Evolutionary conservation across 2,329 filamentous ascomycete genomes (phyloP).

Genomic region (Myriosclerotinia curreyana): DNA sequence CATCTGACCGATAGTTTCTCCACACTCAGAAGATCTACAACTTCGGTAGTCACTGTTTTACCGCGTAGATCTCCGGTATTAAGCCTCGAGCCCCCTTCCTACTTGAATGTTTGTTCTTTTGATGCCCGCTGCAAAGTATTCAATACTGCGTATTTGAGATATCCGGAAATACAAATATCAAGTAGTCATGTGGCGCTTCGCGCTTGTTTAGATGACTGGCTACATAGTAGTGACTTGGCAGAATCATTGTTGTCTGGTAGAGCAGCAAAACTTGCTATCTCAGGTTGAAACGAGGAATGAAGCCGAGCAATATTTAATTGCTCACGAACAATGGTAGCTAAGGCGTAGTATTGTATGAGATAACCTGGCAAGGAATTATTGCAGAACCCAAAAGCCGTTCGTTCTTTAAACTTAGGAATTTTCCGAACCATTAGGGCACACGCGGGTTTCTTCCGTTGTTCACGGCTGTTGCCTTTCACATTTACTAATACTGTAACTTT

Average conservation of each 20-base stretch:
- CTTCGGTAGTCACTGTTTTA: background rate
- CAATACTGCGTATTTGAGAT: conserved; percentile 2
- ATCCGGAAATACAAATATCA: background rate
- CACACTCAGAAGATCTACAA: conserved; percentile 1
- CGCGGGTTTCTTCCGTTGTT: background rate
- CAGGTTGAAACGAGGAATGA: background rate
- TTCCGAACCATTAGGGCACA: background rate
- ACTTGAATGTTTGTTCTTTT: background rate
- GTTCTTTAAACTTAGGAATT: background rate
- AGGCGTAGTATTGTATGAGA: background rate
- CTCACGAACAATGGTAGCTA: background rate
- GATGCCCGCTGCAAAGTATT: background rate
- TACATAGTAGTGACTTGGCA: background rate
- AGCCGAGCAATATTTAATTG: background rate
- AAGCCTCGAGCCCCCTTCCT: background rate
- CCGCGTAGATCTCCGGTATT: background rate
- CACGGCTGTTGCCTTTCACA: background rate
- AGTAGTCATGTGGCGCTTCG: background rate
- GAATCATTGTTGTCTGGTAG: background rate
- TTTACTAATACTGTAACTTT: background rate
- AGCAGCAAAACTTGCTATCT: background rate
- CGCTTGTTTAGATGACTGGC: background rate
- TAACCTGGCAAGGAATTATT: background rate
- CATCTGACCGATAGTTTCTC: background rate
- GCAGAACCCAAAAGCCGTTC: background rate